Conservation (phyloP, 768 basidiomycete species). For the Cystofilobasidium macerans region DNA sequence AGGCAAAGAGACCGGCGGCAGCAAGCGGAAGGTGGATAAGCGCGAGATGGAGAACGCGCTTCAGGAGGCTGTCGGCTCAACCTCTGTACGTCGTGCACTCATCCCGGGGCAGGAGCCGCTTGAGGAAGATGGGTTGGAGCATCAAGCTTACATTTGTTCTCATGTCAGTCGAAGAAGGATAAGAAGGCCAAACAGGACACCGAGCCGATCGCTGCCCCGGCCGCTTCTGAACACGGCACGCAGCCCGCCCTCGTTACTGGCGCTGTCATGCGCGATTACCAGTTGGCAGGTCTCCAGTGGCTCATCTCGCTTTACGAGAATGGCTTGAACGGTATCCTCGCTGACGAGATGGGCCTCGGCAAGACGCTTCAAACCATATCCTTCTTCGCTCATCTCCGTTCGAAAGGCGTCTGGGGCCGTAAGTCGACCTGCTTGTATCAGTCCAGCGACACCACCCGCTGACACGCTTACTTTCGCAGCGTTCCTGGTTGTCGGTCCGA, state of each 20-base stretch:
- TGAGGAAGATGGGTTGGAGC: too few relatives aligned
- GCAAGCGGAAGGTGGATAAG: constrained; percentile 16
- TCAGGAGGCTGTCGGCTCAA: constrained; percentile 6
- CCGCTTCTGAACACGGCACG: constrained; percentile 36
- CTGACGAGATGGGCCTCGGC: constrained; percentile 92
- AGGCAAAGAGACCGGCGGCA: constrained; percentile 26
- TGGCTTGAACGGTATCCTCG: constrained; percentile 42
- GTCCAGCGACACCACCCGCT: too few relatives aligned
- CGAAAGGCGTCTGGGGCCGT: constrained; percentile 40
- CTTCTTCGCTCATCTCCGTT: constrained; percentile 79
- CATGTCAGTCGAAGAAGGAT: constrained; percentile 2
- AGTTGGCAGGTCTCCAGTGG: constrained; percentile 91
- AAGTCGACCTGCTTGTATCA: not conserved
- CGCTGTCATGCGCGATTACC: constrained; percentile 74
- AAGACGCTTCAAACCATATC: constrained; percentile 92
- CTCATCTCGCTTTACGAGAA: constrained; percentile 56
- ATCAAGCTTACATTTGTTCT: too few relatives aligned
- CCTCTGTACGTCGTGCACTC: constrained; percentile 1
- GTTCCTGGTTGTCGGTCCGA: constrained; percentile 82
- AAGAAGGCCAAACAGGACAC: not conserved
- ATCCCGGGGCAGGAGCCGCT: too few relatives aligned
- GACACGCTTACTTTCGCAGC: constrained; percentile 40
- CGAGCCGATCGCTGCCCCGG: constrained; percentile 26
- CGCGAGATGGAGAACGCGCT: constrained; percentile 1
- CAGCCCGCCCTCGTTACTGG: constrained; percentile 77